phyloP scores from a whole-genome alignment of 768 basidiomycete species.

The Rhizopogon rudus region DNA sequence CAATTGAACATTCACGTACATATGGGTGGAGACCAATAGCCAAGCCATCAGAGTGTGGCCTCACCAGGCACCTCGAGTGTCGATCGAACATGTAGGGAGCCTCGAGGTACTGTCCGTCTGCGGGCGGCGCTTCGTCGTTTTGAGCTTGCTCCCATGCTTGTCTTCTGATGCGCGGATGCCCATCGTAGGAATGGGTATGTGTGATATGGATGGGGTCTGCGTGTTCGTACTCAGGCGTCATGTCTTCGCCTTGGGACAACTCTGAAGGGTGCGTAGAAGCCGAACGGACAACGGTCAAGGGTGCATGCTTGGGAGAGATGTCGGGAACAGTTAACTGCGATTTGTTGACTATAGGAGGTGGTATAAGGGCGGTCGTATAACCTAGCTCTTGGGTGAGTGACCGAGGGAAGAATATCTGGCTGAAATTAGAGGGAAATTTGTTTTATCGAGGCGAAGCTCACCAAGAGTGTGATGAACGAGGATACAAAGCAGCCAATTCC shows the following conservation, averaged over 20 bases:
- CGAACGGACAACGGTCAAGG: constrained; percentile 17
- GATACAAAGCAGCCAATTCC: constrained; percentile 76
- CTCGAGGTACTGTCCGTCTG: constrained; percentile 7
- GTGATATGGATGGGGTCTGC: constrained; percentile 21
- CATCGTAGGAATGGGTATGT: constrained; percentile 14
- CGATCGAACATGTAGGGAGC: constrained; percentile 23
- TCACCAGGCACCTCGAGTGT: constrained; percentile 21
- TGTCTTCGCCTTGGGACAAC: constrained; percentile 22
- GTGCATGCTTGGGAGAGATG: constrained; percentile 17
- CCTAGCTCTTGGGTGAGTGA: constrained; percentile 62
- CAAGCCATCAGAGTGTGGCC: constrained; percentile 26
- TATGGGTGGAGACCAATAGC: constrained; percentile 22
- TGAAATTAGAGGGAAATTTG: background rate
- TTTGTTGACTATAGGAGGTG: constrained; percentile 16
- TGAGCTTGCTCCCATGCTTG: constrained; percentile 13
- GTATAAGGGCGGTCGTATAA: constrained; percentile 41
- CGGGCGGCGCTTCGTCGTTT: constrained; percentile 3
- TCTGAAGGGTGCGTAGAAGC: constrained; percentile 15
- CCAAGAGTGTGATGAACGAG: constrained; percentile 75
- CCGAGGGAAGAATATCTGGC: constrained; percentile 74
- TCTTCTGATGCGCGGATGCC: constrained; percentile 18
- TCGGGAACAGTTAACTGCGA: constrained; percentile 14
- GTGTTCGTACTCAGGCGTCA: constrained; percentile 36
- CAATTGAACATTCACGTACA: constrained; percentile 13
- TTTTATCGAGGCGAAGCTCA: constrained; percentile 29